Evolutionary conservation across 140 eudicot species (phyloP).

Genomic region (Senecio squalidus): DNA sequence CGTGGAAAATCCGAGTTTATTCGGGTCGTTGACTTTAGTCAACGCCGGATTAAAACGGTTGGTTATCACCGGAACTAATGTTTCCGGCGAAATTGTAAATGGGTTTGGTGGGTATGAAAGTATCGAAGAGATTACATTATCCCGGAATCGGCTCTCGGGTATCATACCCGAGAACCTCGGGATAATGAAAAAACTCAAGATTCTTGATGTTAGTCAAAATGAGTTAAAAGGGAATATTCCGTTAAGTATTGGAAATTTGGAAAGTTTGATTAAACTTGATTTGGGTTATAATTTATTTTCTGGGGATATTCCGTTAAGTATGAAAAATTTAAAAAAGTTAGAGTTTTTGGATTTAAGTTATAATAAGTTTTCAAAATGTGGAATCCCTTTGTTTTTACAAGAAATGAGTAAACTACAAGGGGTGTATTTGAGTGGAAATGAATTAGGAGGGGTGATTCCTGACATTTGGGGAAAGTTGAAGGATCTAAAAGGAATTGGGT

Average conservation of each 20-base stretch:
- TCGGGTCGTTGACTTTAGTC: slow-evolving; percentile 42
- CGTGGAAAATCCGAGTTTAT: slow-evolving; percentile 53
- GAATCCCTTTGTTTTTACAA: slow-evolving; percentile 49
- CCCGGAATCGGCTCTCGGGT: slow-evolving; percentile 45
- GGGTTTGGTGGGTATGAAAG: slow-evolving; percentile 40
- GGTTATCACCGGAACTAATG: slow-evolving; percentile 53
- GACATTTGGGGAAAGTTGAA: slow-evolving; percentile 72
- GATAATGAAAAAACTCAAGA: slow-evolving; percentile 43
- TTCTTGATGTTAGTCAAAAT: slow-evolving; percentile 65
- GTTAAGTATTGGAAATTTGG: slow-evolving; percentile 34
- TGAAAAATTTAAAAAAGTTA: slow-evolving; percentile 35
- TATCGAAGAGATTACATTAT: slow-evolving; percentile 61
- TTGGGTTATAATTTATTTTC: slow-evolving; percentile 41
- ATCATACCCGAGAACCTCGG: slow-evolving; percentile 27
- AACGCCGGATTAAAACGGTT: slow-evolving; percentile 43
- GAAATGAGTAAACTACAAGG: slow-evolving; percentile 49
- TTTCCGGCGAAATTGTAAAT: slow-evolving; percentile 47
- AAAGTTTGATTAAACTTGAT: slow-evolving; percentile 48
- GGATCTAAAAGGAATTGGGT: slow-evolving; percentile 49
- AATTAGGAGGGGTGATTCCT: slow-evolving; percentile 72
- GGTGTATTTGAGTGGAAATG: slow-evolving; percentile 61
- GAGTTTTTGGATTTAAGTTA: slow-evolving; percentile 67
- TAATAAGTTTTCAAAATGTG: slow-evolving; percentile 34
- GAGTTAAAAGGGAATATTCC: slow-evolving; percentile 53
- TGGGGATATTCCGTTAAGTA: slow-evolving; percentile 41